Conservation (phyloP, 495 filamentous ascomycete species). For the Daldinia caldariorum region DNA sequence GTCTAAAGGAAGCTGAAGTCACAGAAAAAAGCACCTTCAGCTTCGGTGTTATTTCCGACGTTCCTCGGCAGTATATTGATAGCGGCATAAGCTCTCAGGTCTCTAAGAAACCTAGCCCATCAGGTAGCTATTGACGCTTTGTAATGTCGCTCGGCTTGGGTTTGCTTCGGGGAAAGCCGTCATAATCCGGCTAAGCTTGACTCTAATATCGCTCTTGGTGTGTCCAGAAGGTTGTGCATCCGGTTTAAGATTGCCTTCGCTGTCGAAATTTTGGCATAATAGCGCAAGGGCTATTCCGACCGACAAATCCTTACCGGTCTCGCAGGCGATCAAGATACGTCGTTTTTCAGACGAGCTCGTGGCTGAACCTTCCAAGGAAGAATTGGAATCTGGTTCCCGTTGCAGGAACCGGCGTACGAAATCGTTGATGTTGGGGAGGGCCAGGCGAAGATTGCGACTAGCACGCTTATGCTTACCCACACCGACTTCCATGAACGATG, state of each 20-base stretch:
- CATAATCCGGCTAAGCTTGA: slow-evolving; percentile 80
- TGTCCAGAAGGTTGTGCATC: slow-evolving; percentile 52
- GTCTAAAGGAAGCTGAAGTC: too few species aligned
- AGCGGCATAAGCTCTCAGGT: background rate
- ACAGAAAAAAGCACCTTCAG: too few species aligned
- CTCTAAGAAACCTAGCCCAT: slow-evolving; percentile 60
- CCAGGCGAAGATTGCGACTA: slow-evolving; percentile 75
- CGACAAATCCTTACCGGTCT: slow-evolving; percentile 55
- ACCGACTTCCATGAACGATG: slow-evolving; percentile 66
- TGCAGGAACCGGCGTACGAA: slow-evolving; percentile 53
- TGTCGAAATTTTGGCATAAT: slow-evolving; percentile 55
- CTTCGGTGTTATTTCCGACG: too few species aligned
- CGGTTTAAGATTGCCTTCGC: slow-evolving; percentile 43
- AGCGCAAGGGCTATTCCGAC: slow-evolving; percentile 62
- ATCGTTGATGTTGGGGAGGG: slow-evolving; percentile 66
- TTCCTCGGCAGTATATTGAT: background rate
- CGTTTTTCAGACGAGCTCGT: slow-evolving; percentile 6
- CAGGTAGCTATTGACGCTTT: slow-evolving; percentile 87
- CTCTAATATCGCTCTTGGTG: slow-evolving; percentile 79
- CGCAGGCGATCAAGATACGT: slow-evolving; percentile 53
- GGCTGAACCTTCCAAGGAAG: slow-evolving; percentile 5
- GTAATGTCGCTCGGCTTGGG: slow-evolving; percentile 80
- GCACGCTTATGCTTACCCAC: slow-evolving; percentile 74
- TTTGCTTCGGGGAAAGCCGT: slow-evolving; percentile 77
- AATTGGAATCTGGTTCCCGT: background rate